phyloP scores from a whole-genome alignment of 306 rosid genomes.

The Pyrus bretschneideri region DNA sequence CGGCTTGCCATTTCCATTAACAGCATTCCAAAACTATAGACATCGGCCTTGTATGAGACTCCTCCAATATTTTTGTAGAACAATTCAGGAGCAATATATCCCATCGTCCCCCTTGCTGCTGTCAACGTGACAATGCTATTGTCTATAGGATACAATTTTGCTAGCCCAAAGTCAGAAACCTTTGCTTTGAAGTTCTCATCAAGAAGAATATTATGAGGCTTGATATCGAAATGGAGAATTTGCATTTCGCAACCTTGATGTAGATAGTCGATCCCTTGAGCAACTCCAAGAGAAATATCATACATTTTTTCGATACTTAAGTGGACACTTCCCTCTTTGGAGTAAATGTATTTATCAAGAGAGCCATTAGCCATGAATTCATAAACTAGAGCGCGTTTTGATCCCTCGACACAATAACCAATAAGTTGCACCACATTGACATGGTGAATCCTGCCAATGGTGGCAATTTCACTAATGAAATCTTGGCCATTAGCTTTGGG shows the following conservation, averaged over 20 bases:
- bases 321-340: neutral
- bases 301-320: neutral
- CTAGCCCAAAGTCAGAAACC: conserved; percentile 2
- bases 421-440: too few species aligned
- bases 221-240: too few species aligned
- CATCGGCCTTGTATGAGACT: neutral
- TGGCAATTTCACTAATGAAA: neutral
- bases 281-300: neutral
- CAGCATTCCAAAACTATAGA: neutral
- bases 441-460: too few species aligned
- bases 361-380: too few species aligned
- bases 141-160: neutral
- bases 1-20: neutral
- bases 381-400: too few species aligned
- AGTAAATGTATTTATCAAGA: neutral
- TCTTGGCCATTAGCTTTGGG: too few species aligned
- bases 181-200: neutral
- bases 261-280: too few species aligned
- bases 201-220: too few species aligned
- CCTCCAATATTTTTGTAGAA: too few species aligned
- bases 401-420: too few species aligned
- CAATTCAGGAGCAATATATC: too few species aligned
- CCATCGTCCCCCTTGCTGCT: neutral
- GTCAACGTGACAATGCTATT: neutral
- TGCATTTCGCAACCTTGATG: too few species aligned